Evolutionary conservation across 805 yeast genomes (phyloP), one percentile per base, ranked within the genome.

Genomic region (Hanseniaspora vineae): DNA sequence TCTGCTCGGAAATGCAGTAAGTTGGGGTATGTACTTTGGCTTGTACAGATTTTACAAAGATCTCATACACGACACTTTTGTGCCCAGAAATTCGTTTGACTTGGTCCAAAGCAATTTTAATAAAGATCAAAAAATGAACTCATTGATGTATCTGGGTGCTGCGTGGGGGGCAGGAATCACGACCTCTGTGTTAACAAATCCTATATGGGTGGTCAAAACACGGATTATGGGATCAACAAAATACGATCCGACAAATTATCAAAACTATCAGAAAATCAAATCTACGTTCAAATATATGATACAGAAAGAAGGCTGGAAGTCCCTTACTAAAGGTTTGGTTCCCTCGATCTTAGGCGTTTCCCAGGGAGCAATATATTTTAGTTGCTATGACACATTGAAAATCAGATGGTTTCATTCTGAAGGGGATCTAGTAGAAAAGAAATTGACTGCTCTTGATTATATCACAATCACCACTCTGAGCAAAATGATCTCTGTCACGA

Each of bases 131-230:
- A 52, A 58, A 9, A 60, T 75, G 42, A 61, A 64, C 19, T 65
- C 78, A 8, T 60, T 65, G 47, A 69, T 72, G 51, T 77, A 78
- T 61, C 55, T 81, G 31, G 47, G 66, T 3, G 66, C 81, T 44
- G 84, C 88, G 2, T 72, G 78, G 44, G 52, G 71, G 1, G 88
- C 97, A 0, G 98, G 98, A 0, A 58, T 79, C 39, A 57, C 79
- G 5, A 86, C 96, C 0, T 75, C 94, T 1, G 48, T 86, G 0
- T 40, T 84, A 14, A 89, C 98, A 1, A 92, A 88, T 59, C 98
- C 98, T 1, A 75, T 90, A 11, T 90, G 98, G 98, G 96, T 92
- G 1, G 62, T 92, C 17, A 92, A 92, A 63, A 92, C 98, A 0
- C 71, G 97, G 51, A 81, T 90, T 54, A 71, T 89, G 56, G 78